Percentiles rank a stretch among this genome's conserved stretches.
Conservation (phyloP, 352 stramenopile genomes). For the Phytophthora multivora region DNA sequence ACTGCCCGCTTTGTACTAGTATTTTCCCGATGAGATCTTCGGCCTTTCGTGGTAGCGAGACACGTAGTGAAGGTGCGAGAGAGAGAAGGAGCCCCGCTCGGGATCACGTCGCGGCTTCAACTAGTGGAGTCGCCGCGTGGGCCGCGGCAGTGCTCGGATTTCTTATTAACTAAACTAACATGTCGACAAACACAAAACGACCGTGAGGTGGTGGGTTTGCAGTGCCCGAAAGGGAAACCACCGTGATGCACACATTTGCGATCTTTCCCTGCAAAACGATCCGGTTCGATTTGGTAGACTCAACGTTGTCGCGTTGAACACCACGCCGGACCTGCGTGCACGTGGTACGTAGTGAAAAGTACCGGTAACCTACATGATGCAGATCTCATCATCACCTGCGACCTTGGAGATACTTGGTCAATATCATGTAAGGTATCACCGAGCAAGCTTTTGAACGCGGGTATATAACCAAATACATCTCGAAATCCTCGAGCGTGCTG, state of each 20-base stretch:
- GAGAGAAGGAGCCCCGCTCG: conserved; percentile 36
- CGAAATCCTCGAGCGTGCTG: conserved; percentile 30
- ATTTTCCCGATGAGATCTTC: conserved; percentile 54
- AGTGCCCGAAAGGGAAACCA: not conserved
- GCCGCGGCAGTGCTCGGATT: conserved; percentile 33
- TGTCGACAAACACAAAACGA: conserved; percentile 28
- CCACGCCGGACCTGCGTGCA: not conserved
- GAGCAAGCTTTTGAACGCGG: conserved; percentile 27
- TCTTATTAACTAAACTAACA: conserved; percentile 57
- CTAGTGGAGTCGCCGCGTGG: conserved; percentile 7
- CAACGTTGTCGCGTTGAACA: no score
- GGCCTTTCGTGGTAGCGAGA: conserved; percentile 49
- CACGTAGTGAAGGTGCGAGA: conserved; percentile 48
- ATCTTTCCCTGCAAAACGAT: not conserved
- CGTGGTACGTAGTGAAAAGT: no score
- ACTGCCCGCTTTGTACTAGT: conserved; percentile 67
- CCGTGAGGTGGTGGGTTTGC: no score
- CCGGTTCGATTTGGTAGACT: no score
- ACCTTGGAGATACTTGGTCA: no score
- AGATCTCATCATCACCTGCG: not conserved
- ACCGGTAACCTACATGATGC: no score
- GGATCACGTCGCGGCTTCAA: conserved; percentile 8
- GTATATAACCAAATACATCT: conserved; percentile 43
- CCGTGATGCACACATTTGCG: not conserved
- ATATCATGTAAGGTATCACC: not conserved